Evolutionary conservation across 352 stramenopile species (phyloP), one percentile per base, ranked within the genome.

Genomic region (Hyphochytrium catenoides): DNA sequence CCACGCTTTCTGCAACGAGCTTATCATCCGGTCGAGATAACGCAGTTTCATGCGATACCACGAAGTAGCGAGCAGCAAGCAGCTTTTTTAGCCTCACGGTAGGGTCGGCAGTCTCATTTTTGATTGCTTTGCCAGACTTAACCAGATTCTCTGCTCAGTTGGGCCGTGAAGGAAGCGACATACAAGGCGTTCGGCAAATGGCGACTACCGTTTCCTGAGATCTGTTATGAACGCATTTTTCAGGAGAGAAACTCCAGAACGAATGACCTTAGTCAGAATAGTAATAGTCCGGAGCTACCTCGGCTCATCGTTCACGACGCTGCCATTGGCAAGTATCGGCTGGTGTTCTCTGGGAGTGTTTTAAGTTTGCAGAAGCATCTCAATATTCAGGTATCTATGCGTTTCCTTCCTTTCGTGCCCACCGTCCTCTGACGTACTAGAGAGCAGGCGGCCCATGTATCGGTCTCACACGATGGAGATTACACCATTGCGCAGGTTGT

Each of bases 121-220:
- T 34, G 18, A 26, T 34, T 9, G 25, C 21, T 29, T 19, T 22
- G 3, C 1, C 6, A 2, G 12, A 3, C n/a, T n/a, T 17, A 3
- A 9, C 21, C 12, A 33, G 14, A 20, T 22, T 15, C n/a, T 8
- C 14, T 23, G 9, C 31, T 4, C 27, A 62, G 68, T 28, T 83
- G 69, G 69, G 69, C 69, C 4, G 52, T 69, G 15, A 83, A 83
- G 34, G 69, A 83, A 43, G 69, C 69, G 14, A 62, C 62, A 11
- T 76, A 65, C 49, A 83, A 83, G 41, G 69, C 69, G 2, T 83
- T 83, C 41, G 62, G 73, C 39, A 47, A 52, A 9, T 76, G 72
- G 34, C 65, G 69, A 19, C 56, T 83, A 31, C 52, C 60, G 17
- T 83, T 83, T 41, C 65, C 65, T 3, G 69, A 83, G 37, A 70